Percentiles rank a stretch among this genome's conserved stretches.
These are phyloP conservation scores for Cercospora sp. DNA, from an alignment of 2,329 filamentous ascomycete species.

Conservation along the genomic window DNA sequence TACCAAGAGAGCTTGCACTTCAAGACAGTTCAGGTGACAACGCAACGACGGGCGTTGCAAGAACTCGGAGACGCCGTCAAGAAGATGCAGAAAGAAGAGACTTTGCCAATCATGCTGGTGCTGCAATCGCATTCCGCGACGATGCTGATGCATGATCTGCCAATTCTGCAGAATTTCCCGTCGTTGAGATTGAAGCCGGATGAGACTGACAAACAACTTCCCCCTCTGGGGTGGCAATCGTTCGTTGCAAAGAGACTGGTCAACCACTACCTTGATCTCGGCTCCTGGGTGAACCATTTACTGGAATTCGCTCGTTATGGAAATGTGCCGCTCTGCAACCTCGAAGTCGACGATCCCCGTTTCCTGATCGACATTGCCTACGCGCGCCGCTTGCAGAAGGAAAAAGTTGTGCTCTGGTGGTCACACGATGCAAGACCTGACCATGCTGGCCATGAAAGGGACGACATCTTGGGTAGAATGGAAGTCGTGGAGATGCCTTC, in stretches of 20 bases:
- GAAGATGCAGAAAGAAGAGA: constrained; percentile 84
- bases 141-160: constrained; percentile 79
- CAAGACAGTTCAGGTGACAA: constrained; percentile 83
- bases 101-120: constrained; percentile 76
- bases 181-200: constrained; percentile 80
- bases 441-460: constrained; percentile 92
- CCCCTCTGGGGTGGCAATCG: constrained; percentile 89
- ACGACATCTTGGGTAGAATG: constrained; percentile 79
- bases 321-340: constrained; percentile 89
- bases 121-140: constrained; percentile 86
- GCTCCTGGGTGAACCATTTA: constrained; percentile 86
- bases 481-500: constrained; percentile 86
- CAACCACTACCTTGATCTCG: constrained; percentile 87
- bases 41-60: constrained; percentile 81
- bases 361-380: constrained; percentile 97
- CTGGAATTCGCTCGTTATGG: constrained; percentile 87
- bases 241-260: constrained; percentile 85
- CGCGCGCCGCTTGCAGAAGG: constrained; percentile 82
- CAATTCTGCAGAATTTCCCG: constrained; percentile 80
- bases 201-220: constrained; percentile 78
- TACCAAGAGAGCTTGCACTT: constrained; percentile 87
- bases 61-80: constrained; percentile 87
- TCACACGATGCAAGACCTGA: constrained; percentile 83
- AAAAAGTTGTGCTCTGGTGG: constrained; percentile 97
- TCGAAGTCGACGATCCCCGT: constrained; percentile 89